Conservation (phyloP, 805 yeast genomes). For the Lachancea fermentati region DNA sequence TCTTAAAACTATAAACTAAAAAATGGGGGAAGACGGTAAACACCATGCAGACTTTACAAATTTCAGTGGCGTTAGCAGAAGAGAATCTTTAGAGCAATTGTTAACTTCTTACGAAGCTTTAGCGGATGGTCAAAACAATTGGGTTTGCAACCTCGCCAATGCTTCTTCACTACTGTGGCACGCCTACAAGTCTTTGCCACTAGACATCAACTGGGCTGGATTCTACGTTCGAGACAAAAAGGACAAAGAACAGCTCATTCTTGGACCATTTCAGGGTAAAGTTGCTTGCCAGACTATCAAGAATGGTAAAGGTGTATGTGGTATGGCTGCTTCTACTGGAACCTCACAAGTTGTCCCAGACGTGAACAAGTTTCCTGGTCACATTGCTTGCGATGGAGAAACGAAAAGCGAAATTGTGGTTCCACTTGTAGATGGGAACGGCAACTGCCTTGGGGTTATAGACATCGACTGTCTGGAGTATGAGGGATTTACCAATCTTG, state of each 20-base stretch:
- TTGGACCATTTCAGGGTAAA: conserved; percentile 95
- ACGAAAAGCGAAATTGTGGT: conserved; percentile 92
- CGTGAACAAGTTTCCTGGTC: conserved; percentile 80
- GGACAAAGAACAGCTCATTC: conserved; percentile 41
- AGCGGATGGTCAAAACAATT: conserved; percentile 56
- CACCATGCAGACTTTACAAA: conserved; percentile 75
- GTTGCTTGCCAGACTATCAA: conserved; percentile 87
- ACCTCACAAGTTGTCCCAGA: conserved; percentile 71
- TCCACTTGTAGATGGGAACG: conserved; percentile 51
- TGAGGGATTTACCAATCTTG: conserved; percentile 64
- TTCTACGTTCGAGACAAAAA: conserved; percentile 56
- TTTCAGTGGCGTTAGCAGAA: conserved; percentile 39
- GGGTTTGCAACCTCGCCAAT: conserved; percentile 88
- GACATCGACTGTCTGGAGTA: conserved; percentile 74
- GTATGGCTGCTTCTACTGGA: conserved; percentile 59
- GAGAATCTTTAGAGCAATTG: conserved; percentile 54
- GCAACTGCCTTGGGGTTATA: conserved; percentile 61
- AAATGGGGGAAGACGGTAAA: conserved; percentile 20
- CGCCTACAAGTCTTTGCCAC: conserved; percentile 59
- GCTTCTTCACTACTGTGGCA: conserved; percentile 86
- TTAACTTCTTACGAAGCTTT: conserved; percentile 62
- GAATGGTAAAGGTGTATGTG: conserved; percentile 88
- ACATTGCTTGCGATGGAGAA: conserved; percentile 95
- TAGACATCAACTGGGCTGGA: conserved; percentile 86
- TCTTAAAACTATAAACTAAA: no score